Conservation (phyloP, 169 alveolate genomes). For the Cryptosporidium xiaoi region DNA sequence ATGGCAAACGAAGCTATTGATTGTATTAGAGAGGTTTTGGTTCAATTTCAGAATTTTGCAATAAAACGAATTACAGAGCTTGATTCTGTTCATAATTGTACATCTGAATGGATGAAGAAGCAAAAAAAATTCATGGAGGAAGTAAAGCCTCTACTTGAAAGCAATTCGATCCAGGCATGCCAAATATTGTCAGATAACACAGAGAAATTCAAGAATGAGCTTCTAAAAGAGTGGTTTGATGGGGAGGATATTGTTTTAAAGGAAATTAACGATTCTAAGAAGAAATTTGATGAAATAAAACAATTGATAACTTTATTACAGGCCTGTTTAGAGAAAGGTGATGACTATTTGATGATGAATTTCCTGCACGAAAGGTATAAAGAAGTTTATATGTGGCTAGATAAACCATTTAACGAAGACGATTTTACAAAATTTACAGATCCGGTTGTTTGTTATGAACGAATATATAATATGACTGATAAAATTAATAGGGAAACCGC, state of each 20-base stretch:
- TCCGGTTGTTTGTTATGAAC: conserved; percentile 60
- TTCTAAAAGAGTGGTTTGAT: conserved; percentile 68
- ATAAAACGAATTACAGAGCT: conserved; percentile 47
- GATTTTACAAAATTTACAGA: conserved; percentile 55
- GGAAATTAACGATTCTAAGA: conserved; percentile 66
- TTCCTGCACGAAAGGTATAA: conserved; percentile 54
- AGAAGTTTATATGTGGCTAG: conserved; percentile 59
- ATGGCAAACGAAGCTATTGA: conserved; percentile 72
- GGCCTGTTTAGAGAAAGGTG: conserved; percentile 33
- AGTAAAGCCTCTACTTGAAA: conserved; percentile 64
- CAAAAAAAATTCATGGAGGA: conserved; percentile 43
- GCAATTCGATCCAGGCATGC: conserved; percentile 43
- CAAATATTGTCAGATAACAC: conserved; percentile 45
- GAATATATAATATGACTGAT: conserved; percentile 49
- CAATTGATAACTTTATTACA: conserved; percentile 24
- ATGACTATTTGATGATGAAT: conserved; percentile 63
- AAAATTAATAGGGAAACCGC: conserved; percentile 52
- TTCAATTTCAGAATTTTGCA: conserved; percentile 51
- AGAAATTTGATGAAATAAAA: conserved; percentile 48
- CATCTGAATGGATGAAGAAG: conserved; percentile 57
- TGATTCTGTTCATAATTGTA: conserved; percentile 53
- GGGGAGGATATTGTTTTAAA: conserved; percentile 50
- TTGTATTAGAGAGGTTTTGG: conserved; percentile 59
- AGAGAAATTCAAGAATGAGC: conserved; percentile 24
- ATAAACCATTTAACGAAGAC: conserved; percentile 46